phyloP scores from a whole-genome alignment of 805 yeast species.

The Tetrapisispora pingtungensis region DNA sequence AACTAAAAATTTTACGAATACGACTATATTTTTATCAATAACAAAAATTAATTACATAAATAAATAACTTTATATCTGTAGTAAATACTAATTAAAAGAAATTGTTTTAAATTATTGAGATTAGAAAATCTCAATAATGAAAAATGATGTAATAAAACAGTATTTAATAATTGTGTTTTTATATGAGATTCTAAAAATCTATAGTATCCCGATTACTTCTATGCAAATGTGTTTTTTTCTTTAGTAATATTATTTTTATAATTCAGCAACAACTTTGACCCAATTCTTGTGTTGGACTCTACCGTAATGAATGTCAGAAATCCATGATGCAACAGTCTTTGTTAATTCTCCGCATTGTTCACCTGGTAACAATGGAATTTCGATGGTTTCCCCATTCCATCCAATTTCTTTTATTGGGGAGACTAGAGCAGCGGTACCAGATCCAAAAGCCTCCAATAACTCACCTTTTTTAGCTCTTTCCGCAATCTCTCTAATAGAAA shows the following conservation, averaged over 20 bases:
- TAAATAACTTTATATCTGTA: too few species aligned
- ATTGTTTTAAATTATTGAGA: too few species aligned
- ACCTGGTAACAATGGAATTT: constrained; percentile 73
- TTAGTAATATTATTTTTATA: constrained; percentile 11
- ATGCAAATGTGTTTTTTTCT: neutral
- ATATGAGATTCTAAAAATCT: too few species aligned
- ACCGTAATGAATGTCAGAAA: constrained; percentile 85
- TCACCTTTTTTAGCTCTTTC: constrained; percentile 72
- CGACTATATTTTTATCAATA: too few species aligned
- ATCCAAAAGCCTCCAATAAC: constrained; percentile 87
- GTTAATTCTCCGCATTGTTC: constrained; percentile 75
- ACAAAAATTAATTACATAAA: too few species aligned
- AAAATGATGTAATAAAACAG: too few species aligned
- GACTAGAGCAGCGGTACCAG: constrained; percentile 97
- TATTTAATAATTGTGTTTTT: too few species aligned
- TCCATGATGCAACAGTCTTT: constrained; percentile 71
- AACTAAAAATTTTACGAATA: too few species aligned
- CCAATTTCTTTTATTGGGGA: constrained; percentile 86
- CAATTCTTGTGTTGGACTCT: constrained; percentile 52
- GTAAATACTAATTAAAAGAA: too few species aligned
- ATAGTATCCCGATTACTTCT: neutral
- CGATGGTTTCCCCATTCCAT: constrained; percentile 60
- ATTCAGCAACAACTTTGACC: constrained; percentile 32
- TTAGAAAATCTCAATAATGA: too few species aligned
- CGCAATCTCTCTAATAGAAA: constrained; percentile 68